These are phyloP conservation scores for Stagonosporopsis chrysanthemi DNA, from an alignment of 2,329 filamentous ascomycete genomes.

Conservation along the genomic window DNA sequence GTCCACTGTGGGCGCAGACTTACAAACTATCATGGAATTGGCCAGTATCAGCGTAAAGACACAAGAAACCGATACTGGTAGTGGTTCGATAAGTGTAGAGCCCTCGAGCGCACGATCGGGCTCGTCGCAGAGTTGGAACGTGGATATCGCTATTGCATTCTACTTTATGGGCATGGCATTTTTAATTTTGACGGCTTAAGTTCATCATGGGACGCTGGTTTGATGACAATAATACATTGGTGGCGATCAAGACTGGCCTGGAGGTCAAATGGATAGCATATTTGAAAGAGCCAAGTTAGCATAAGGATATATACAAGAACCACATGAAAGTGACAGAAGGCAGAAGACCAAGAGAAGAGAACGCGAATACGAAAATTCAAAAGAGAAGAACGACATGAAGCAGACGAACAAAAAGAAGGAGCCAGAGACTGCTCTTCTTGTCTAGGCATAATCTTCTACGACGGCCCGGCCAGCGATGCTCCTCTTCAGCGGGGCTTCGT, in stretches of 20 bases:
- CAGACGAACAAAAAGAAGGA: not conserved
- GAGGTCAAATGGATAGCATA: not conserved
- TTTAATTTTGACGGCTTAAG: not conserved
- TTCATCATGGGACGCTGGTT: not conserved
- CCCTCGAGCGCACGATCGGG: constrained; percentile 1
- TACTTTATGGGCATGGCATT: not conserved
- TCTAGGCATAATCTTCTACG: constrained; percentile 10
- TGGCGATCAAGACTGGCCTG: not conserved
- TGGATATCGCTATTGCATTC: not conserved
- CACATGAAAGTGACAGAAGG: no score
- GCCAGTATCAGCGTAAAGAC: constrained; percentile 1
- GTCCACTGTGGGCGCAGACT: not conserved
- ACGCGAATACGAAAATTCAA: not conserved
- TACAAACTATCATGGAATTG: constrained; percentile 1
- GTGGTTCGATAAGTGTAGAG: not conserved
- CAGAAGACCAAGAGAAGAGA: not conserved
- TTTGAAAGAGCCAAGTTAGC: not conserved
- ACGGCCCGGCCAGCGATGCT: constrained; percentile 32
- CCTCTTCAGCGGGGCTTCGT: constrained; percentile 29
- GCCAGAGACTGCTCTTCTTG: not conserved
- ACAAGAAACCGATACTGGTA: not conserved
- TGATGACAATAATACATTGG: no score
- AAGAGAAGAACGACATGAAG: not conserved
- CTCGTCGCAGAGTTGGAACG: not conserved
- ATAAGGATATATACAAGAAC: no score